A percentile compares a stretch with the other conserved stretches of the same genome.
Evolutionary conservation across 202 grass and related monocot genomes (phyloP).

Genomic region (Eragrostis tef): DNA sequence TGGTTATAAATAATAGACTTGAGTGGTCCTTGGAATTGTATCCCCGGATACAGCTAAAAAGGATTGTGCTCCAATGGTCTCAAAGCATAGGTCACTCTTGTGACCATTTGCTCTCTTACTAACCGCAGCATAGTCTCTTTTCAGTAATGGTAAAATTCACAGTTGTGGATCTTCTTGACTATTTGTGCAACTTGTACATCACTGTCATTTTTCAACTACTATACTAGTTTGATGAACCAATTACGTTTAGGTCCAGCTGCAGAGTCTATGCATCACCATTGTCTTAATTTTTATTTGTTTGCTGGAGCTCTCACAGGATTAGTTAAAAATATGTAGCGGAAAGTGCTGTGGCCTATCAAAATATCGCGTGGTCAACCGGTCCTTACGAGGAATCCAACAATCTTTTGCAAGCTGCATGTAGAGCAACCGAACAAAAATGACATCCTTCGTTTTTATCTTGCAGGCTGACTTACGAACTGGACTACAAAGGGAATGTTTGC

Average conservation of each 20-base stretch:
- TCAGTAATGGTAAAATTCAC: not conserved
- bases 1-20: slow-evolving; percentile 6
- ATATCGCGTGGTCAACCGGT: not conserved
- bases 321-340: not conserved
- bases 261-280: not conserved
- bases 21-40: slow-evolving; percentile 49
- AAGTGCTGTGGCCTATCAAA: slow-evolving; percentile 9
- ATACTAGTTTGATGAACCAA: not conserved
- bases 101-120: slow-evolving; percentile 15
- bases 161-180: not conserved
- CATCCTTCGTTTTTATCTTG: slow-evolving; percentile 1
- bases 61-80: slow-evolving; percentile 5
- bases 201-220: not conserved
- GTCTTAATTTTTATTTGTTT: not conserved
- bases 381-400: not conserved
- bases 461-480: slow-evolving; percentile 86
- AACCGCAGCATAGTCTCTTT: not conserved
- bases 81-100: slow-evolving; percentile 2
- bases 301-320: slow-evolving; percentile 16
- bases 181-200: not conserved
- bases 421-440: not conserved
- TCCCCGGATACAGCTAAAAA: slow-evolving; percentile 12
- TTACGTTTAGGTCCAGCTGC: not conserved
- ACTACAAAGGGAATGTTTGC: slow-evolving; percentile 94
- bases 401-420: not conserved